These are phyloP conservation scores for Carpinus fangiana DNA, from an alignment of 306 rosid species.

Conservation along the genomic window DNA sequence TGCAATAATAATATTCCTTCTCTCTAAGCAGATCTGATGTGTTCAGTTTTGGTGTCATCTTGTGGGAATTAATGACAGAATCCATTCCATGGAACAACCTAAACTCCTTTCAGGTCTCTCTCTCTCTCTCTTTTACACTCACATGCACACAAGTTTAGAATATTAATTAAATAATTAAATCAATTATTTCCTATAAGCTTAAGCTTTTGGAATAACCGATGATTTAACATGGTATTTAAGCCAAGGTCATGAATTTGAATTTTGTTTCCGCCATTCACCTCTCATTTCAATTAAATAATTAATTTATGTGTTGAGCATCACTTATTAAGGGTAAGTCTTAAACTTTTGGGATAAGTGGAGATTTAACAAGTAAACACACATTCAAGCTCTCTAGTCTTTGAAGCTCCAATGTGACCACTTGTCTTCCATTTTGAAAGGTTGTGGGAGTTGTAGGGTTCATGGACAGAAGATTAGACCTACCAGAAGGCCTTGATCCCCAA, in stretches of 20 bases:
- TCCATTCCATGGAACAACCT: slow-evolving; percentile 70
- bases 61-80: slow-evolving; percentile 70
- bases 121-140: slow-evolving; percentile 20
- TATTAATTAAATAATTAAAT: no score
- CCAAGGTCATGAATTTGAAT: no score
- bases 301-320: no score
- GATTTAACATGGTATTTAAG: no score
- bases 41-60: slow-evolving; percentile 73
- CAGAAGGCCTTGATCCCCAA: slow-evolving; percentile 62
- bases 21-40: slow-evolving; percentile 66
- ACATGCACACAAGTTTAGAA: not conserved
- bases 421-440: slow-evolving; percentile 46
- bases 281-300: no score
- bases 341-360: no score
- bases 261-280: no score
- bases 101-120: slow-evolving; percentile 65
- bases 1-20: slow-evolving; percentile 13
- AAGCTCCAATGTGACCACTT: slow-evolving; percentile 5
- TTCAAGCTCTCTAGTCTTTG: not conserved
- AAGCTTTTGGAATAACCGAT: no score
- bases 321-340: no score
- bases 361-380: not conserved
- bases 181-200: no score
- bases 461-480: slow-evolving; percentile 76
- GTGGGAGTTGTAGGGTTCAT: slow-evolving; percentile 85